These are phyloP conservation scores for Aureobasidium namibiae DNA, from an alignment of 2,329 filamentous ascomycete species.

Conservation along the genomic window DNA sequence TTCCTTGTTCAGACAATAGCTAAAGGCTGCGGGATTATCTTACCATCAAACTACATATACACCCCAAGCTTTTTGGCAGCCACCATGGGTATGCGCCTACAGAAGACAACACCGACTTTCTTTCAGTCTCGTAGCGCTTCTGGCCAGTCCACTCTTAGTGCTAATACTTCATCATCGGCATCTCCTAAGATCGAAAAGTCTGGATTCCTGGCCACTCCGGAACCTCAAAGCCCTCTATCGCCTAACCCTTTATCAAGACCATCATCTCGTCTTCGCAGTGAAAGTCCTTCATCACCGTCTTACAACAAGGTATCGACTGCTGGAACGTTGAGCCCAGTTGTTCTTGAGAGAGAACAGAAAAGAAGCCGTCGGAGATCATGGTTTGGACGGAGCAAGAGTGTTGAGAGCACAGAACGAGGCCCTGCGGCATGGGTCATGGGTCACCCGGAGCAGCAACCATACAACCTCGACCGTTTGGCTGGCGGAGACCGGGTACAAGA, in stretches of 20 bases:
- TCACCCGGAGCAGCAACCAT: conserved; percentile 47
- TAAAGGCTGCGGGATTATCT: neutral
- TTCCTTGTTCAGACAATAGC: too few relatives aligned
- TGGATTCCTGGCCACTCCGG: neutral
- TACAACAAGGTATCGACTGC: neutral
- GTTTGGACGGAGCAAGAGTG: conserved; percentile 25
- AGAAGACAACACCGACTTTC: neutral
- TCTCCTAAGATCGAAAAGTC: neutral
- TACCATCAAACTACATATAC: neutral
- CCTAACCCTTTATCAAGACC: neutral
- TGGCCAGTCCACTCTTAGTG: neutral
- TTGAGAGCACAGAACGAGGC: conserved; percentile 27
- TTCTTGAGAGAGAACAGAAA: conserved; percentile 17
- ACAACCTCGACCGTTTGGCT: conserved; percentile 44
- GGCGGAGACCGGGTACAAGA: conserved; percentile 49
- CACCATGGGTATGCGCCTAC: neutral
- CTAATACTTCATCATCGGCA: neutral
- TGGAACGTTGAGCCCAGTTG: neutral
- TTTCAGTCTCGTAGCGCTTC: neutral
- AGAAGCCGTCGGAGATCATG: conserved; percentile 25
- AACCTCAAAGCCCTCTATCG: neutral
- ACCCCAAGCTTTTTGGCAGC: neutral
- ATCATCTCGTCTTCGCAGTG: neutral
- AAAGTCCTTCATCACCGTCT: neutral
- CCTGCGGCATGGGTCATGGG: conserved; percentile 52